Percentiles rank a stretch among this genome's conserved stretches.
phyloP scores from a whole-genome alignment of 2,329 filamentous ascomycete genomes.

The Verticillium klebahnii region DNA sequence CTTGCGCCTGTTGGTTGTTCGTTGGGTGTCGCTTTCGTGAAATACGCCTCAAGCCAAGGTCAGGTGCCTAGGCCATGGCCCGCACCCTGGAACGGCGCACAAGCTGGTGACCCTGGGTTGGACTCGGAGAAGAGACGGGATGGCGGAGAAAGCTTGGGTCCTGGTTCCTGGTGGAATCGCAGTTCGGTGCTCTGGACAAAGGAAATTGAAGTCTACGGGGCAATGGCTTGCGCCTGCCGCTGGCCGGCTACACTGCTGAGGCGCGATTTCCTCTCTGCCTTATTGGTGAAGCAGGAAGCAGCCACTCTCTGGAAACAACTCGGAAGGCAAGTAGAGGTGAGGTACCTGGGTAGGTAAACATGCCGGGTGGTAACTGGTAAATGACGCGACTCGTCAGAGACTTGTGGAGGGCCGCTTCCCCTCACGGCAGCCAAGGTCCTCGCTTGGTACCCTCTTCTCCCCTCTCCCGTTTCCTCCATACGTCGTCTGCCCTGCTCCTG shows the following conservation, averaged over 20 bases:
- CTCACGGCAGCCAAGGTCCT: not conserved
- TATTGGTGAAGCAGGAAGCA: too few species aligned
- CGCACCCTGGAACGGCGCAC: too few species aligned
- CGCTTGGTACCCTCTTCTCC: slow-evolving; percentile 8
- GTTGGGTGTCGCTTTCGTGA: too few species aligned
- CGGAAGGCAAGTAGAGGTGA: too few species aligned
- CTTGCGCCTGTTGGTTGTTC: too few species aligned
- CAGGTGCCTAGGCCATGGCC: too few species aligned
- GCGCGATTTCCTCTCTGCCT: not conserved
- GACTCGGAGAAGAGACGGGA: too few species aligned
- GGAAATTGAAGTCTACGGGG: not conserved
- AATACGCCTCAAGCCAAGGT: too few species aligned
- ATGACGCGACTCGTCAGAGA: not conserved
- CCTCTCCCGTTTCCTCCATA: slow-evolving; percentile 12
- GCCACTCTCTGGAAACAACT: too few species aligned
- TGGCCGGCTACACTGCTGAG: too few species aligned
- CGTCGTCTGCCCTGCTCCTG: not conserved
- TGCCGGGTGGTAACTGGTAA: not conserved
- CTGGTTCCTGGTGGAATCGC: too few species aligned
- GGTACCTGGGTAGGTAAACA: not conserved
- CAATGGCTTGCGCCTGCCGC: not conserved
- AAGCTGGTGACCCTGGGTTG: too few species aligned
- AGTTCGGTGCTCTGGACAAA: not conserved
- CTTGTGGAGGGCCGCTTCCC: not conserved
- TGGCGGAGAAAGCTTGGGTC: not conserved